These are phyloP conservation scores for Paxillus rubicundulus DNA, from an alignment of 768 basidiomycete genomes.

Conservation along the genomic window DNA sequence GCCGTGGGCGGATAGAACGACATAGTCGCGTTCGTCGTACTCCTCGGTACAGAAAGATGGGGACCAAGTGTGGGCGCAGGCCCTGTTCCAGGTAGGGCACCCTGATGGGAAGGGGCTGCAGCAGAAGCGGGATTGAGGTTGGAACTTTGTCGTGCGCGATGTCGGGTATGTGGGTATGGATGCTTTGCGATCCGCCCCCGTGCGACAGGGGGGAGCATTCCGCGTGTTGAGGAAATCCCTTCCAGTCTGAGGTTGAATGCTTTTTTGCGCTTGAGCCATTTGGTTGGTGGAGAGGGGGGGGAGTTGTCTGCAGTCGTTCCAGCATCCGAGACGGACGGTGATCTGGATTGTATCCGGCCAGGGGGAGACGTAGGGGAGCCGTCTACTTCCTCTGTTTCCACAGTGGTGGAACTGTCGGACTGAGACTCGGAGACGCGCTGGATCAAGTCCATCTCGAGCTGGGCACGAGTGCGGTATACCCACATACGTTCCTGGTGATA, in stretches of 20 bases:
- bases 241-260: conserved; percentile 52
- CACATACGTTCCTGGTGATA: conserved; percentile 73
- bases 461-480: conserved; percentile 63
- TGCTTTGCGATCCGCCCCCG: conserved; percentile 29
- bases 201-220: conserved; percentile 14
- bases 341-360: conserved; percentile 11
- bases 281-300: conserved; percentile 26
- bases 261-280: conserved; percentile 59
- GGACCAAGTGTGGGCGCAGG: conserved; percentile 14
- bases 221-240: conserved; percentile 36
- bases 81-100: conserved; percentile 4
- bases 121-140: conserved; percentile 31
- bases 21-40: conserved; percentile 15
- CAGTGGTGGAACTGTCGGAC: background rate
- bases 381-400: conserved; percentile 12
- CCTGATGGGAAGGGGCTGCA: conserved; percentile 21
- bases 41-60: conserved; percentile 13
- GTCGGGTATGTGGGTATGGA: conserved; percentile 22
- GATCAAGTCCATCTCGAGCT: conserved; percentile 49
- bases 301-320: conserved; percentile 33
- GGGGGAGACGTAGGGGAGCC: conserved; percentile 22
- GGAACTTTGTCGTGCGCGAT: conserved; percentile 30
- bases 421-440: conserved; percentile 11
- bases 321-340: conserved; percentile 19
- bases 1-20: conserved; percentile 31